Evolutionary conservation across 2,329 filamentous ascomycete species (phyloP), one percentile per base, ranked within the genome.

Genomic region (Anisogramma anomala): DNA sequence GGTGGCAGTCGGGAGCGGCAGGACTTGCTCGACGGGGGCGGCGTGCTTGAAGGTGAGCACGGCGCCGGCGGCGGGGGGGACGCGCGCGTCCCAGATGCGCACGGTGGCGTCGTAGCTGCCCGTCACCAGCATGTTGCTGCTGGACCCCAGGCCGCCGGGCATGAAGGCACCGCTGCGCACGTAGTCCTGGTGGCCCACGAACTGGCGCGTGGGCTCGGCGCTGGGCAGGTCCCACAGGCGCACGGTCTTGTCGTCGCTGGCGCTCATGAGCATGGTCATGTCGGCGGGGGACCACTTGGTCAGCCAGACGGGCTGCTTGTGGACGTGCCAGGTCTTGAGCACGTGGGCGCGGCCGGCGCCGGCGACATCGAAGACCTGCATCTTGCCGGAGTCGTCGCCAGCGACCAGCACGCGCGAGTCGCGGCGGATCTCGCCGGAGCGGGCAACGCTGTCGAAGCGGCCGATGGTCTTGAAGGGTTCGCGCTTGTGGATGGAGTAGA

Each of bases 71-170:
- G 79, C 71, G 55, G 60, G 75, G 50, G 79, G 77, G 26, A 79
- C 77, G 50, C 91, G 74, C 1, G 88, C 81, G 64, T 98, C 91
- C 91, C 91, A 98, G 17, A 98, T 65, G 49, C 84, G 79, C 37
- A 96, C 89, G 1, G 88, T 95, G 48, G 85, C 78, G 62, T 98
- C 91, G 65, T 98, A 98, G 62, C 84, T 88, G 36, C 93, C 91
- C 8, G 86, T 93, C 1, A 93, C 78, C 13, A 96, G 59, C 59
- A 94, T 72, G 54, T 82, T 81, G 66, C 73, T 42, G 66, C 71
- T 56, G 13, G 81, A 78, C 61, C 71, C 73, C 11, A 67, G 69
- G 9, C 73, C 74, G n/a, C 39, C 46, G 4, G 87, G 84, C 73
- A 98, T 81, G 61, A 93, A 98, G 38, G 75, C 74, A 45, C 86